phyloP scores from a whole-genome alignment of 176 grass and related monocot genomes.

The Oryza rufipogon region DNA sequence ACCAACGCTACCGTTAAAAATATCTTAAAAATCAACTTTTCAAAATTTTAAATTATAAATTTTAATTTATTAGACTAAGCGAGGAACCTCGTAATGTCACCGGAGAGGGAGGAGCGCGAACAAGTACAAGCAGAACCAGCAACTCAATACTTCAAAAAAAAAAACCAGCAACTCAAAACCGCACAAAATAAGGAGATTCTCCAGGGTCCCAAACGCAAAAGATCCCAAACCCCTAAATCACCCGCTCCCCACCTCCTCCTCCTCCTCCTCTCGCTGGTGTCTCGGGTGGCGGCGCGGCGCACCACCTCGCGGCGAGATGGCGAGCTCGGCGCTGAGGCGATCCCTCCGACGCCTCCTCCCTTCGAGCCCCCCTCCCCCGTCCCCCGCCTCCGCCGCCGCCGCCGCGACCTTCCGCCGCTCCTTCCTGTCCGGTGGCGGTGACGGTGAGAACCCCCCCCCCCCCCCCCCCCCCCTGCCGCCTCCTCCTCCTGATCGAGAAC shows the following conservation, averaged over 20 bases:
- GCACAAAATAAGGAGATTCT: neutral
- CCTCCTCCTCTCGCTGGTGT: neutral
- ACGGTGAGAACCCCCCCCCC: slow-evolving; percentile 36
- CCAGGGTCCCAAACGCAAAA: slow-evolving; percentile 16
- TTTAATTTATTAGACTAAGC: no score
- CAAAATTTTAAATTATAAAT: no score
- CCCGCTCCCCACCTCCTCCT: neutral
- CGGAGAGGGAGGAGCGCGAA: no score
- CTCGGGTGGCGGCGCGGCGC: slow-evolving; percentile 54
- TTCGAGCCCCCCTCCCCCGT: slow-evolving; percentile 13
- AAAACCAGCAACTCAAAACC: neutral
- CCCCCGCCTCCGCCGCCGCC: neutral
- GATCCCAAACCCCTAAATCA: slow-evolving; percentile 23
- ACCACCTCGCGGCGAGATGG: slow-evolving; percentile 38
- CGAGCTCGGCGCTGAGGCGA: slow-evolving; percentile 46
- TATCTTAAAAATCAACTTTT: no score
- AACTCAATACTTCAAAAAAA: neutral
- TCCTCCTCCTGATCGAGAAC: neutral
- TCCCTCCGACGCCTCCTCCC: slow-evolving; percentile 24
- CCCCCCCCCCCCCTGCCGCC: neutral
- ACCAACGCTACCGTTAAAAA: no score
- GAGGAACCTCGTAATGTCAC: no score
- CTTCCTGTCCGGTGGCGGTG: slow-evolving; percentile 47
- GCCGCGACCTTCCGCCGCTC: slow-evolving; percentile 36
- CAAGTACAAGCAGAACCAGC: no score